Evolutionary conservation across 2,329 filamentous ascomycete species (phyloP).

Genomic region (Diaporthe sp.): DNA sequence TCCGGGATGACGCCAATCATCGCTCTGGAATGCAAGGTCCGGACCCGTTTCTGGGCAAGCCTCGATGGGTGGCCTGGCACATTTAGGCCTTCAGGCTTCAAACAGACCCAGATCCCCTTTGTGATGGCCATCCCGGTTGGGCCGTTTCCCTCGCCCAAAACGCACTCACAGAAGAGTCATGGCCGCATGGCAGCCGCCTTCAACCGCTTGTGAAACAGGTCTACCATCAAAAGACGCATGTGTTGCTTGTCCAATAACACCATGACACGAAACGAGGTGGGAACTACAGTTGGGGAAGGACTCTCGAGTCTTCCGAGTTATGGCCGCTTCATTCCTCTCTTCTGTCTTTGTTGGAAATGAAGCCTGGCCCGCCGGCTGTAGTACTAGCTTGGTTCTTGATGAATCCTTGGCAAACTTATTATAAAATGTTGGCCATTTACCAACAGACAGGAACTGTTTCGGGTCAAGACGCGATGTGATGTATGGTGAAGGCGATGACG

Average conservation of each 20-base stretch:
- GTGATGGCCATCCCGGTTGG: conserved; percentile 15
- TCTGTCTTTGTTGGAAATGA: conserved; percentile 5
- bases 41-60: conserved; percentile 37
- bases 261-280: conserved; percentile 30
- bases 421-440: background rate
- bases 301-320: conserved; percentile 24
- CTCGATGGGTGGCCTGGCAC: conserved; percentile 27
- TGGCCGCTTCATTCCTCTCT: conserved; percentile 6
- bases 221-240: background rate
- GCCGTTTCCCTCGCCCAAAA: conserved; percentile 1
- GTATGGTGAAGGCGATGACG: background rate
- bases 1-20: conserved; percentile 33
- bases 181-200: conserved; percentile 24
- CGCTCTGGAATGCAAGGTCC: conserved; percentile 33
- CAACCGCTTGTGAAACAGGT: conserved; percentile 28
- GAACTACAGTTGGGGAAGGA: background rate
- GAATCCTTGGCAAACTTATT: background rate
- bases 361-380: conserved; percentile 1
- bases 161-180: conserved; percentile 19
- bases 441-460: conserved; percentile 7
- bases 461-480: background rate
- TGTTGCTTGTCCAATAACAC: conserved; percentile 15
- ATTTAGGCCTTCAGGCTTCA: conserved; percentile 35
- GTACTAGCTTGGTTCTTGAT: background rate
- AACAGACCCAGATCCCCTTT: conserved; percentile 19